These are phyloP conservation scores for Aspergillus mulundensis DNA, from an alignment of 495 filamentous ascomycete genomes.

Conservation along the genomic window DNA sequence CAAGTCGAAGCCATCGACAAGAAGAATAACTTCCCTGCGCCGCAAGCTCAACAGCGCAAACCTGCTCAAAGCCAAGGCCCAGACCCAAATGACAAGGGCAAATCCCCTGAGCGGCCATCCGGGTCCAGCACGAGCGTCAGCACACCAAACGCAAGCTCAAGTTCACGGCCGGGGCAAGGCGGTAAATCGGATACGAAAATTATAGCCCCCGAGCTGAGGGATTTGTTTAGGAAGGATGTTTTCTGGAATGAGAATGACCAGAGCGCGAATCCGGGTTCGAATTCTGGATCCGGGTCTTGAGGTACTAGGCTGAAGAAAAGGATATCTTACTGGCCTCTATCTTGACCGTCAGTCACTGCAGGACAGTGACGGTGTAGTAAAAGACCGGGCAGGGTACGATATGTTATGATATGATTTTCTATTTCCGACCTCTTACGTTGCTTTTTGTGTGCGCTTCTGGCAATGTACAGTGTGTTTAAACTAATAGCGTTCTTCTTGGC, in stretches of 20 bases:
- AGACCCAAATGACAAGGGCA: slow-evolving; percentile 26
- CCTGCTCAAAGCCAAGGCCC: slow-evolving; percentile 16
- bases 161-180: not conserved
- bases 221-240: slow-evolving; percentile 68
- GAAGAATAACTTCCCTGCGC: slow-evolving; percentile 75
- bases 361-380: not conserved
- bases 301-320: no score
- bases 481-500: no score
- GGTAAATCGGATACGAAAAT: slow-evolving; percentile 38
- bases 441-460: no score
- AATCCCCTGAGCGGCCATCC: slow-evolving; percentile 25
- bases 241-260: slow-evolving; percentile 25
- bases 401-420: not conserved
- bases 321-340: no score
- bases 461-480: no score
- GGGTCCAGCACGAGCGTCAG: slow-evolving; percentile 22
- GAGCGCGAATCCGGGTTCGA: not conserved
- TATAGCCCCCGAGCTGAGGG: slow-evolving; percentile 77
- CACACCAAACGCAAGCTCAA: slow-evolving; percentile 20
- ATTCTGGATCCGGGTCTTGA: no score
- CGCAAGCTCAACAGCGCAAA: slow-evolving; percentile 50
- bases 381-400: not conserved
- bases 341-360: not conserved
- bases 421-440: not conserved
- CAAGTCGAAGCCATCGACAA: slow-evolving; percentile 83